Evolutionary conservation across 805 yeast genomes (phyloP).

Genomic region (Candida dajiaensis): DNA sequence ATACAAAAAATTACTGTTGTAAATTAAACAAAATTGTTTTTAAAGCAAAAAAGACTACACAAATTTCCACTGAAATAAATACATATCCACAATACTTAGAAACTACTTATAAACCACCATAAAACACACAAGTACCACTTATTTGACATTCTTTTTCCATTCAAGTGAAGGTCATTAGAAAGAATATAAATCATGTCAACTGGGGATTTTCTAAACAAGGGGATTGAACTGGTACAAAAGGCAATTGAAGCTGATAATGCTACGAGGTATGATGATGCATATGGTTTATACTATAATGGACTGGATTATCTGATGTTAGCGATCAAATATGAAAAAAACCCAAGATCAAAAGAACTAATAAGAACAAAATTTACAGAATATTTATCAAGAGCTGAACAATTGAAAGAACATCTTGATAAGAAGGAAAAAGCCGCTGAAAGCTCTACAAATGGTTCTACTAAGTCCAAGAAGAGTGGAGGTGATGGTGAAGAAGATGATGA

Average conservation of each 20-base stretch:
- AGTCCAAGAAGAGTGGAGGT: constrained; percentile 50
- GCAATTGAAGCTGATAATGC: constrained; percentile 94
- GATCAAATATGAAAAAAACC: constrained; percentile 88
- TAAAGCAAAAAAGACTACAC: no score
- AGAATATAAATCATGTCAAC: no score
- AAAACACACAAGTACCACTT: no score
- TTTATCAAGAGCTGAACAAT: constrained; percentile 85
- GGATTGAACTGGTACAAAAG: constrained; percentile 89
- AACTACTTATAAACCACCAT: no score
- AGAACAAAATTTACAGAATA: constrained; percentile 88
- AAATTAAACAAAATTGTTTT: no score
- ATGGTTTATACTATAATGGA: constrained; percentile 86
- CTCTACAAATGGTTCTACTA: constrained; percentile 38
- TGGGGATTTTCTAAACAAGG: constrained; percentile 82
- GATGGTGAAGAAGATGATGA: constrained; percentile 56
- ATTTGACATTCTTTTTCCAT: no score
- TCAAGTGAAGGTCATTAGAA: no score
- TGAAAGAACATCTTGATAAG: constrained; percentile 83
- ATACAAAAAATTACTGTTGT: no score
- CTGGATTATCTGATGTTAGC: constrained; percentile 95
- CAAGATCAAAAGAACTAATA: constrained; percentile 81
- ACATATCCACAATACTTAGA: no score
- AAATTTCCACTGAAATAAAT: no score
- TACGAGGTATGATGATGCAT: constrained; percentile 88
- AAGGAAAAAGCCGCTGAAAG: constrained; percentile 35